Base-by-base conservation (phyloP, 2,329 filamentous ascomycete species). In the Epichloe gansuensis region DNA sequence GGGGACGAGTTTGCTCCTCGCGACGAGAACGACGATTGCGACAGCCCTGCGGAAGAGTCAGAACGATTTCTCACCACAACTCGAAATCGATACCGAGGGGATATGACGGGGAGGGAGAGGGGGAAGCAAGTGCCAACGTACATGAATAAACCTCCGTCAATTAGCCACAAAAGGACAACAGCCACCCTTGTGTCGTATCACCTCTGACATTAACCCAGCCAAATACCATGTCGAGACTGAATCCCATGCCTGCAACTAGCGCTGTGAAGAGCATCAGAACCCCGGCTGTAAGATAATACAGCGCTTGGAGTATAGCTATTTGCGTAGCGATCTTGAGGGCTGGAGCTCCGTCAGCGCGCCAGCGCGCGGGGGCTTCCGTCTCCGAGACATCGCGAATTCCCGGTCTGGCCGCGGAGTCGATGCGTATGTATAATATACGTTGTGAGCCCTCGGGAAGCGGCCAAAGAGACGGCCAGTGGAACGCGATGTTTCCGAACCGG, bases 1-100 rank as follows among this genome's bases (percentile, higher is more conserved):
- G 59, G 89, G 89, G 49, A 97, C 87, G 55, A 97, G 85, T 68
- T 97, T 97, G 47, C 86, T 93, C 56, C 93, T 88, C 21, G 85
- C 83, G 59, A 98, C 82, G 54, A 97, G 75, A 51, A 91, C 71
- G 49, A 95, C 81, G 54, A 96, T 85, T 43, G 89, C 86, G 54
- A 94, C 81, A 43, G 88, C 82, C 65, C 91, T 97, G 42, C 6
- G 8, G 42, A 17, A 12, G 3, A 46, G 43, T 46, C 43, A 46
- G 43, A 13, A 39, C 37, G 15, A 39, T 39, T n/a, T 39, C 37
- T 7, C 13, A 13, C 15, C 37, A 13, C 37, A 13, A 13, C 12
- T 13, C 34, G 8, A 47, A 21, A 5, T 23, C 21, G 17, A 23
- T 21, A 21, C 42, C 39, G 17, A 52, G 48, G 39, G 38, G n/a